A percentile compares a stretch with the other conserved stretches of the same genome.
These are phyloP conservation scores for Tremellales sp. DNA, from an alignment of 1,284 basidiomycete genomes.

Conservation along the genomic window DNA sequence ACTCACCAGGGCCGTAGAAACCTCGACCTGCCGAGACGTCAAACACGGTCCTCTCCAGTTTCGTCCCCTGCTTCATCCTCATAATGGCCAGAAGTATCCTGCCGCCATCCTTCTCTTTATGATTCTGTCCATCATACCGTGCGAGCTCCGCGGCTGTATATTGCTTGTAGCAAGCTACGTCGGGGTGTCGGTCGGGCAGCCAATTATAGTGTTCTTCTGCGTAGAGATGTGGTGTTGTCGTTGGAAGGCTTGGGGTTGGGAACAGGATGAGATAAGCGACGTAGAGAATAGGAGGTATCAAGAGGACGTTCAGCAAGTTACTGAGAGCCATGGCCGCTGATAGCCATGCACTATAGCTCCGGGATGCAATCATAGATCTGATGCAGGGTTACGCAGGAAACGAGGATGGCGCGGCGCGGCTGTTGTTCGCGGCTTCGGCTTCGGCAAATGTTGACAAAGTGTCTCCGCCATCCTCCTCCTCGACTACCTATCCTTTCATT, in stretches of 20 bases:
- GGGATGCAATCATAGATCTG: too few relatives aligned
- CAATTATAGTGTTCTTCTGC: constrained; percentile 66
- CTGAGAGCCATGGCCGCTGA: constrained; percentile 26
- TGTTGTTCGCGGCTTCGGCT: too few relatives aligned
- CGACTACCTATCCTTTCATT: too few relatives aligned
- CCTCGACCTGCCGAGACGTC: constrained; percentile 81
- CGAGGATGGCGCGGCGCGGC: too few relatives aligned
- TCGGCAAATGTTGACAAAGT: too few relatives aligned
- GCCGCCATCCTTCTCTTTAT: constrained; percentile 51
- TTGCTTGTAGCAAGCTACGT: constrained; percentile 66
- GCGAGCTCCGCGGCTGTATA: constrained; percentile 71
- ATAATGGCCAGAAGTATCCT: constrained; percentile 82
- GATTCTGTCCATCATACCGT: constrained; percentile 60
- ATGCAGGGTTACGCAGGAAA: too few relatives aligned
- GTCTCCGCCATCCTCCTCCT: too few relatives aligned
- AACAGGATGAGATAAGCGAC: constrained; percentile 68
- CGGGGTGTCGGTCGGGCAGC: constrained; percentile 74
- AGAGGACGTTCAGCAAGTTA: constrained; percentile 54
- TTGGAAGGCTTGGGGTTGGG: constrained; percentile 51
- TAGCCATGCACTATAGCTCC: neutral
- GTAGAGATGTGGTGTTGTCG: constrained; percentile 24
- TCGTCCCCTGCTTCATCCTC: constrained; percentile 48
- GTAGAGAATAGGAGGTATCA: constrained; percentile 75
- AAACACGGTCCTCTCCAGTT: constrained; percentile 73
- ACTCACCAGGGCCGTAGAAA: constrained; percentile 88